Conservation (phyloP, 345 rosid species). For the Punica granatum region DNA sequence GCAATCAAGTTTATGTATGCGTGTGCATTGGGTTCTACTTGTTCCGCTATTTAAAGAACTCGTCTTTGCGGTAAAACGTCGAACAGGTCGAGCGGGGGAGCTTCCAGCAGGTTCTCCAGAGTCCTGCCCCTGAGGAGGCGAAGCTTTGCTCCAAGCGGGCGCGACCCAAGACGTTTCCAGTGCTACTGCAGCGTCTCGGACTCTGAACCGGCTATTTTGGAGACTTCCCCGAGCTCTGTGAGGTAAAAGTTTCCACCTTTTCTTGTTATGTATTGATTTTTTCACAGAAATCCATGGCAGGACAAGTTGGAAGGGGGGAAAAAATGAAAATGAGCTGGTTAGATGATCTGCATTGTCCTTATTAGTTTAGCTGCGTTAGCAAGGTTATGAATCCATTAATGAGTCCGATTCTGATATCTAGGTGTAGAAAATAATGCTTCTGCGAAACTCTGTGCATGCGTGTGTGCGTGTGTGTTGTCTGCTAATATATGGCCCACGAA, state of each 20-base stretch:
- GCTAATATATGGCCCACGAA: neutral
- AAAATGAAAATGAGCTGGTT: neutral
- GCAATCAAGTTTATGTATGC: neutral
- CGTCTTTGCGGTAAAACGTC: conserved; percentile 1
- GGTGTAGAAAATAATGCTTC: neutral
- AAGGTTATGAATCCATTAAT: neutral
- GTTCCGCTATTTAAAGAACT: neutral
- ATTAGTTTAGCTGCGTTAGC: neutral
- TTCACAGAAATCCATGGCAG: neutral
- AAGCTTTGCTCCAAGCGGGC: neutral
- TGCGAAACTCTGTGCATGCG: neutral
- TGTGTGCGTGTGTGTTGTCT: neutral
- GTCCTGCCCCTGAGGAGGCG: neutral
- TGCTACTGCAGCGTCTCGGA: conserved; percentile 38
- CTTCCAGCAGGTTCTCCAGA: conserved; percentile 13
- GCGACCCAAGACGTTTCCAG: conserved; percentile 20
- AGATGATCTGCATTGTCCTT: neutral
- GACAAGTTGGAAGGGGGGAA: neutral
- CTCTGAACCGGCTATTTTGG: conserved; percentile 22
- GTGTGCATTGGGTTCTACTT: neutral
- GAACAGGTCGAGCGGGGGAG: conserved; percentile 23
- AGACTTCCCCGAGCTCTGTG: conserved; percentile 28
- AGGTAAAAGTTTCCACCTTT: conserved; percentile 16
- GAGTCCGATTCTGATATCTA: neutral
- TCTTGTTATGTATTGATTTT: neutral